Base-by-base conservation (phyloP, 805 yeast genomes). In the Dipodascus geniculatus region DNA sequence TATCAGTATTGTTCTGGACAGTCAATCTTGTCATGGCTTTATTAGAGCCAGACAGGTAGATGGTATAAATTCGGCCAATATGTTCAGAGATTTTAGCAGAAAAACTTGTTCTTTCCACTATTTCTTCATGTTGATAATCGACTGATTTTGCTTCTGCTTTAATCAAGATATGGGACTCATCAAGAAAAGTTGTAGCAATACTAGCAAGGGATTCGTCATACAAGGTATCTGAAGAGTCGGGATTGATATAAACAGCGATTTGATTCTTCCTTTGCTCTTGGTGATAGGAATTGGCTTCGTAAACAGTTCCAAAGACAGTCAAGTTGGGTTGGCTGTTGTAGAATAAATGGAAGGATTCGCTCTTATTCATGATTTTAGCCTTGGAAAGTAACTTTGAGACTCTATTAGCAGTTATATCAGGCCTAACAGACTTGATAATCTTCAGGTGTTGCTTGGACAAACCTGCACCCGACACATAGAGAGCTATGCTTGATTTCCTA, bases 261-360 rank as follows among this genome's bases (percentile, higher is more conserved):
- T 82, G 82, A 0, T 91, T 80, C 59, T 79, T 66, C 23, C 66
- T 65, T 9, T 54, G 51, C 57, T 70, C 74, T 22, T 58, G 56
- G 2, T 49, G 35, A 53, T 71, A 71, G 23, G 67, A 69, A 23
- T 63, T 60, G 6, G 65, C 38, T 50, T 70, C 74, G 48, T 71
- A 73, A 1, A 70, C 73, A 0, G 74, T 60, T 4, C 68, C 63
- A 54, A 57, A 69, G 56, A 56, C 56, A 11, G 60, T 55, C 14
- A 66, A 56, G 24, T 61, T 62, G 1, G 63, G 61, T 1, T 58
- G 54, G 4, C 61, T 57, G 2, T 79, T 72, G 59, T 77, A 80
- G 73, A 91, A 91, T 28, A 91, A 69, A 69, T 90, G 96, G 68
- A 90, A 88, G 2, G 96, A 90, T 49, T 88, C 84, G 1, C 82